A percentile compares a stretch with the other conserved stretches of the same genome.
Conservation (phyloP, 768 basidiomycete genomes). For the Suillus subaureus region DNA sequence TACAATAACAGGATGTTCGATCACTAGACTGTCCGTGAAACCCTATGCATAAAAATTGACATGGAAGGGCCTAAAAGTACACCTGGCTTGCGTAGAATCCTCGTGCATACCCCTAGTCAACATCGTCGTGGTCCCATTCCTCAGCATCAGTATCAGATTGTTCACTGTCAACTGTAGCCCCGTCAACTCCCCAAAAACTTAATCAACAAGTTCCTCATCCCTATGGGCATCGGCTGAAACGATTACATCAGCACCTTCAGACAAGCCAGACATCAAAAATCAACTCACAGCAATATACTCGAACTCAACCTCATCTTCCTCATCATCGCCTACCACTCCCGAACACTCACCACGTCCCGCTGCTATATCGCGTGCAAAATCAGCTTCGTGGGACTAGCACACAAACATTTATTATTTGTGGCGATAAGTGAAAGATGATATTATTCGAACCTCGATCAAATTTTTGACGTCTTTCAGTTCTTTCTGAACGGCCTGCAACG, state of each 20-base stretch:
- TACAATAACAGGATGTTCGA: no score
- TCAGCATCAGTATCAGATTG: slow-evolving; percentile 9
- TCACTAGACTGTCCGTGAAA: not conserved
- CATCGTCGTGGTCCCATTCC: slow-evolving; percentile 4
- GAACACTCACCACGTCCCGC: no score
- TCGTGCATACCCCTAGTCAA: slow-evolving; percentile 9
- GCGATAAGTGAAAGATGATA: not conserved
- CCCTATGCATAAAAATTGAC: not conserved
- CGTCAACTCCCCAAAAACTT: slow-evolving; percentile 58
- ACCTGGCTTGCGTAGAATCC: not conserved
- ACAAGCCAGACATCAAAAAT: not conserved
- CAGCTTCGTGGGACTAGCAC: slow-evolving; percentile 62
- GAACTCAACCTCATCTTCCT: slow-evolving; percentile 49
- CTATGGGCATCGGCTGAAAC: slow-evolving; percentile 59
- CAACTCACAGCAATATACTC: slow-evolving; percentile 49
- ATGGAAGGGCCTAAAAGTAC: not conserved
- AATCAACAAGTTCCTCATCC: slow-evolving; percentile 59
- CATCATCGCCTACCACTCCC: slow-evolving; percentile 32
- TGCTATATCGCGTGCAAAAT: slow-evolving; percentile 61
- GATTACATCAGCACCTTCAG: not conserved
- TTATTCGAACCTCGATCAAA: slow-evolving; percentile 69
- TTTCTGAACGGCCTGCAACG: no score
- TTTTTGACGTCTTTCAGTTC: no score
- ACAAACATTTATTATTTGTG: slow-evolving; percentile 4
- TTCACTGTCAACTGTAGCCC: slow-evolving; percentile 21